phyloP scores from a whole-genome alignment of 257 asterid species.

The Jasminum sambac region DNA sequence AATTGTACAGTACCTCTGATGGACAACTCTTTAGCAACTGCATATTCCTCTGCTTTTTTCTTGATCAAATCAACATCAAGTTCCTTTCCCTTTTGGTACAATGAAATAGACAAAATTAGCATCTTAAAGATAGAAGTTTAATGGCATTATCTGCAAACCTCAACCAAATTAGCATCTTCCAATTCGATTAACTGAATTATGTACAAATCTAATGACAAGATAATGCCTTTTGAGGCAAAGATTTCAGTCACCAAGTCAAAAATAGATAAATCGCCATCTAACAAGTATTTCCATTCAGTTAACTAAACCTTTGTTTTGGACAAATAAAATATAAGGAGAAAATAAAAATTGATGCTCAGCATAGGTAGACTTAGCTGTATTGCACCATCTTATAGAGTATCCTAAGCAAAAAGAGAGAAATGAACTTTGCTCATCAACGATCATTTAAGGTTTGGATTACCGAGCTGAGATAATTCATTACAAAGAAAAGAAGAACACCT shows the following conservation, averaged over 20 bases:
- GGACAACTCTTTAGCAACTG: conserved; percentile 72
- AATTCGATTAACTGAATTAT: no score
- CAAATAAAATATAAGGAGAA: neutral
- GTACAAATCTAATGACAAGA: neutral
- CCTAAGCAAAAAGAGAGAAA: neutral
- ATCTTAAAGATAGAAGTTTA: neutral
- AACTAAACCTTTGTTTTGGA: neutral
- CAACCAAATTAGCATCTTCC: no score
- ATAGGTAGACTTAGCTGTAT: neutral
- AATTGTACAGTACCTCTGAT: conserved; percentile 52
- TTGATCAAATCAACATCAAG: conserved; percentile 72
- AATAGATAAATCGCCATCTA: neutral
- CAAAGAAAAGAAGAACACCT: no score
- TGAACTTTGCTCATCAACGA: neutral
- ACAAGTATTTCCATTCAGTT: neutral
- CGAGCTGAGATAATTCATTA: no score
- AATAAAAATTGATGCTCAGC: neutral
- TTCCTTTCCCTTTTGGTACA: conserved; percentile 53
- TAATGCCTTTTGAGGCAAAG: conserved; percentile 10
- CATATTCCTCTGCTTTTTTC: conserved; percentile 69
- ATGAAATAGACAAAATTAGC: conserved; percentile 14
- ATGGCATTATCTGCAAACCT: no score
- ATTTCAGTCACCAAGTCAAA: neutral
- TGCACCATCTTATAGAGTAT: neutral
- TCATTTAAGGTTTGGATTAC: no score